A percentile compares a stretch with the other conserved stretches of the same genome.
Conservation (phyloP, 2,329 filamentous ascomycete species). For the Aspergillus quadrilineatus region DNA sequence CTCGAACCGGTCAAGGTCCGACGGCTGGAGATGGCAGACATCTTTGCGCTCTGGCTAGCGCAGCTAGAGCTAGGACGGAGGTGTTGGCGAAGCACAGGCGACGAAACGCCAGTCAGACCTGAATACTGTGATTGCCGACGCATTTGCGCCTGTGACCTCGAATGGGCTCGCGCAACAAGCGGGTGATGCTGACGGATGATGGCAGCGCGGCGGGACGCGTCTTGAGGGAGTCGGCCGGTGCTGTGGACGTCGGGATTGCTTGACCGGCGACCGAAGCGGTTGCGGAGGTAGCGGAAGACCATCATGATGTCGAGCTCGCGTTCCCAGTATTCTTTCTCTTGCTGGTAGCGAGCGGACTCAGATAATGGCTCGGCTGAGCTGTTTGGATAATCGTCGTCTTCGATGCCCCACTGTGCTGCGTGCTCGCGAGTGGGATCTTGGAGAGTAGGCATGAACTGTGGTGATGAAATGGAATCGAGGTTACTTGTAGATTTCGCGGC, state of each 20-base stretch:
- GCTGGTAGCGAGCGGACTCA: slow-evolving; percentile 47
- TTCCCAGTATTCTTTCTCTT: slow-evolving; percentile 81
- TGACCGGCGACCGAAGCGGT: slow-evolving; percentile 63
- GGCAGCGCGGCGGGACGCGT: slow-evolving; percentile 72
- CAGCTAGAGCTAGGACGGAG: slow-evolving; percentile 64
- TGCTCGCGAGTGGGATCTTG: slow-evolving; percentile 45
- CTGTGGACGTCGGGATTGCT: slow-evolving; percentile 35
- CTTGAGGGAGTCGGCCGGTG: slow-evolving; percentile 53
- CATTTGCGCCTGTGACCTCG: slow-evolving; percentile 49
- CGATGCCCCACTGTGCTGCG: slow-evolving; percentile 65
- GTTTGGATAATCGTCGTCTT: slow-evolving; percentile 53
- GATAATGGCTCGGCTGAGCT: slow-evolving; percentile 29
- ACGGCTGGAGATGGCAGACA: slow-evolving; percentile 67
- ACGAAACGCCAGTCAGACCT: slow-evolving; percentile 29
- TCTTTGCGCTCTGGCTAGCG: slow-evolving; percentile 81
- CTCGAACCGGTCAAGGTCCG: slow-evolving; percentile 61
- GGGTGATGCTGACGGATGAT: slow-evolving; percentile 88
- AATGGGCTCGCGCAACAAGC: slow-evolving; percentile 63
- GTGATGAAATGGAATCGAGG: slow-evolving; percentile 34
- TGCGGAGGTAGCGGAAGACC: slow-evolving; percentile 83
- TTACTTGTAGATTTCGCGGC: slow-evolving; percentile 20
- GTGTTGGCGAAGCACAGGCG: slow-evolving; percentile 44
- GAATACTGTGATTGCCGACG: slow-evolving; percentile 52
- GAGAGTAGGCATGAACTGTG: slow-evolving; percentile 53
- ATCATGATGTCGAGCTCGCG: slow-evolving; percentile 85